These are phyloP conservation scores for Xylaria digitata DNA, from an alignment of 2,329 filamentous ascomycete genomes.

Conservation along the genomic window DNA sequence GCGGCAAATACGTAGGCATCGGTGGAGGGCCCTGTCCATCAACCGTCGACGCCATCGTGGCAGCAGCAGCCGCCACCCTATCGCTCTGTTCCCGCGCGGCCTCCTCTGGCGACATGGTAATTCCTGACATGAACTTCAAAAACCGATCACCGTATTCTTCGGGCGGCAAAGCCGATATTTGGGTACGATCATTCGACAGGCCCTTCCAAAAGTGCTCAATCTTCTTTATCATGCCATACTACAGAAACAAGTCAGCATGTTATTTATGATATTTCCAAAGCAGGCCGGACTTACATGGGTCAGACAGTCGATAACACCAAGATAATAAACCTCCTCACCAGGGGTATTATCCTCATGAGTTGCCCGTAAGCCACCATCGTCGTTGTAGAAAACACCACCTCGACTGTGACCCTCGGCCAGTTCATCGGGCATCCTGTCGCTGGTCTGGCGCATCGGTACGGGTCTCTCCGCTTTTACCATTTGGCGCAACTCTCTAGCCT, in stretches of 20 bases:
- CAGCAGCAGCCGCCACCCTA: conserved; percentile 65
- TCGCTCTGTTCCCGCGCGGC: conserved; percentile 73
- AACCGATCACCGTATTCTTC: conserved; percentile 94
- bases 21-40: conserved; percentile 39
- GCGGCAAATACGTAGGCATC: conserved; percentile 49
- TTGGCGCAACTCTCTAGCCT: conserved; percentile 89
- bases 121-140: conserved; percentile 87
- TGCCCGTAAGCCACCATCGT: conserved; percentile 92
- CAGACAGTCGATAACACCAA: conserved; percentile 97
- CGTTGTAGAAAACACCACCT: conserved; percentile 85
- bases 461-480: conserved; percentile 94
- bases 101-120: conserved; percentile 91
- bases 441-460: conserved; percentile 87
- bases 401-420: conserved; percentile 79
- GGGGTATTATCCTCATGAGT: conserved; percentile 89
- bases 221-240: conserved; percentile 96
- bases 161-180: conserved; percentile 93
- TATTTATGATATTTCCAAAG: not conserved
- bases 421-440: conserved; percentile 89
- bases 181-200: conserved; percentile 80
- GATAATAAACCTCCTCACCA: conserved; percentile 95
- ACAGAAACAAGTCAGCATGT: conserved; percentile 40
- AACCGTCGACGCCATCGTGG: conserved; percentile 47
- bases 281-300: conserved; percentile 79
- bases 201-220: conserved; percentile 98